Evolutionary conservation across 176 grass and related monocot species (phyloP).

Genomic region (Hsuehochloa calcarea): DNA sequence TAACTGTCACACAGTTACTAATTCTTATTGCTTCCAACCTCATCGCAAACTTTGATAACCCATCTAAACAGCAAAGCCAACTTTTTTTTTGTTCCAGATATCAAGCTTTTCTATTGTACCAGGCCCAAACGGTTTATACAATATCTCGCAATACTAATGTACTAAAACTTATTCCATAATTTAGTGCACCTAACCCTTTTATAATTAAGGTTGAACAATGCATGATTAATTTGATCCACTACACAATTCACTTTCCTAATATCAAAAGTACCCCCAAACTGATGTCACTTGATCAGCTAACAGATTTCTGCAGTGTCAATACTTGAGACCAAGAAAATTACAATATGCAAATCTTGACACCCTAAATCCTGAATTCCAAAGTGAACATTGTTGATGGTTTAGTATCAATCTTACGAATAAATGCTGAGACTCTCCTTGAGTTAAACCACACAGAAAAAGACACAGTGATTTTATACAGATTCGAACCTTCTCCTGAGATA

Average conservation of each 20-base stretch:
- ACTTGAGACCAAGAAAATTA: background rate
- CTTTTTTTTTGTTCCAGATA: background rate
- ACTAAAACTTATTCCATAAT: background rate
- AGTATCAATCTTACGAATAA: too few species aligned
- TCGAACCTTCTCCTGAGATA: too few species aligned
- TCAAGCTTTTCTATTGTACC: background rate
- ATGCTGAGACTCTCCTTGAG: too few species aligned
- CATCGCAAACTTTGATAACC: background rate
- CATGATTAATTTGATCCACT: background rate
- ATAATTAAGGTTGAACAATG: background rate
- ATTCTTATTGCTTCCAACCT: background rate
- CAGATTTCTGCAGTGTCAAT: background rate
- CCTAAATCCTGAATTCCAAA: background rate
- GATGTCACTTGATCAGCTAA: background rate
- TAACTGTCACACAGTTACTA: background rate
- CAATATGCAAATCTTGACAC: background rate
- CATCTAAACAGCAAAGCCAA: background rate
- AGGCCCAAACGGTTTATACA: background rate
- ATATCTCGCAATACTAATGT: background rate
- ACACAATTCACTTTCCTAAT: background rate
- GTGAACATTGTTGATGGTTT: background rate
- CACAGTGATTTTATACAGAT: too few species aligned
- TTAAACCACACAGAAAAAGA: too few species aligned
- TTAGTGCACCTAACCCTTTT: background rate
- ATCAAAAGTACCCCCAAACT: background rate